These are phyloP conservation scores for Diaporthe caulivora DNA, from an alignment of 2,329 filamentous ascomycete species.

Conservation along the genomic window DNA sequence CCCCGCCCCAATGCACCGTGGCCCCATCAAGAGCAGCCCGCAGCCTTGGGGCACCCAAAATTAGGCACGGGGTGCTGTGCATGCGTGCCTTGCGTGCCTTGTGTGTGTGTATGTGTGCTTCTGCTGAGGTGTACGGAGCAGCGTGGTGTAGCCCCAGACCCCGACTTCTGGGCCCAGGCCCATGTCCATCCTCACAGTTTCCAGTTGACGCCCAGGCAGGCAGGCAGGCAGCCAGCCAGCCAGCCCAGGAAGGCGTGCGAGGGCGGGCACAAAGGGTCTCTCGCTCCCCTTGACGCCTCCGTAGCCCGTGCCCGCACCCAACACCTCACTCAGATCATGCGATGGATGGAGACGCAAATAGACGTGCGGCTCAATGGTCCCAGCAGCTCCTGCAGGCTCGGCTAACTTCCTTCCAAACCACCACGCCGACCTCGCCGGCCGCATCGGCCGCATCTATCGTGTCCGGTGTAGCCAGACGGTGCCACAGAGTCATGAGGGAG, in stretches of 20 bases:
- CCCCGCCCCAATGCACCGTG: conserved; percentile 20
- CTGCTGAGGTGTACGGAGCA: too few relatives aligned
- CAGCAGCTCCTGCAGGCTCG: conserved; percentile 28
- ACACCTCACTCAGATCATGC: conserved; percentile 25
- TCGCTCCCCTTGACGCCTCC: conserved; percentile 1
- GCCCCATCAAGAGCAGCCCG: conserved; percentile 17
- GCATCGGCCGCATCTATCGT: conserved; percentile 3
- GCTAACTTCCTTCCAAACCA: conserved; percentile 28
- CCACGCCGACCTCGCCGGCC: conserved; percentile 9
- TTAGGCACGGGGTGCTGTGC: conserved; percentile 22
- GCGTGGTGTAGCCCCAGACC: conserved; percentile 18
- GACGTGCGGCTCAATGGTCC: conserved; percentile 14
- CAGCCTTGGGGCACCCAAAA: conserved; percentile 20
- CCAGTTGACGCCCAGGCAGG: not conserved
- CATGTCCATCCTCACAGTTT: not conserved
- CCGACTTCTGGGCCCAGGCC: conserved; percentile 21
- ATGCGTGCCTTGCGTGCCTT: not conserved
- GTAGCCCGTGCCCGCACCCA: conserved; percentile 15
- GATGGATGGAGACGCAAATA: conserved; percentile 35
- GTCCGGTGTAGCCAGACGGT: not conserved
- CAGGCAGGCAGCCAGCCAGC: too few relatives aligned
- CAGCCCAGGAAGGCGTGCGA: not conserved
- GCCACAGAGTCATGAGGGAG: conserved; percentile 1
- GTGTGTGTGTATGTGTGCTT: too few relatives aligned
- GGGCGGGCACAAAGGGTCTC: conserved; percentile 1